phyloP scores from a whole-genome alignment of 139 green algal species.

The Haematococcus lacustris region DNA sequence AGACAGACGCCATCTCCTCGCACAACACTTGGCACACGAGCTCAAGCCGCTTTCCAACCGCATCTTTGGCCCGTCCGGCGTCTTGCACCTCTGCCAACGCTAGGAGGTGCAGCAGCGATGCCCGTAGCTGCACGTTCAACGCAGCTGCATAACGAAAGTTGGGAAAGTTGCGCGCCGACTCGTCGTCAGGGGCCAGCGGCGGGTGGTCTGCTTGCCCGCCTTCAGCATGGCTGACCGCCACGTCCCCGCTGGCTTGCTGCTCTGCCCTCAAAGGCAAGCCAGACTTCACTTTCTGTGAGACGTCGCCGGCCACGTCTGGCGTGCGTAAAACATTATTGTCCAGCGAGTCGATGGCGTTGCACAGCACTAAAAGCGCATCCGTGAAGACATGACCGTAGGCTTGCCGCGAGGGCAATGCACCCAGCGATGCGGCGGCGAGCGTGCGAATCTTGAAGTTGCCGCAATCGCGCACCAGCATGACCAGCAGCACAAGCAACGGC shows the following conservation, averaged over 20 bases:
- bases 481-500: constrained; percentile 38
- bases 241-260: too few relatives aligned
- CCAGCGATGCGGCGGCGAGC: constrained; percentile 51
- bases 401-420: constrained; percentile 9
- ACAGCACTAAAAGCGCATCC: constrained; percentile 40
- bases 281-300: too few relatives aligned
- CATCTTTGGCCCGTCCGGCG: constrained; percentile 6
- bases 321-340: too few relatives aligned
- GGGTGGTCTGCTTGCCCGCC: too few relatives aligned
- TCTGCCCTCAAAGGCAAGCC: too few relatives aligned
- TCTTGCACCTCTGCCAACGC: constrained; percentile 10
- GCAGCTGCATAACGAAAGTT: constrained; percentile 13
- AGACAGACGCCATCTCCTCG: neutral
- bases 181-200: too few relatives aligned
- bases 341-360: constrained; percentile 26
- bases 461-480: constrained; percentile 54
- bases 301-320: too few relatives aligned
- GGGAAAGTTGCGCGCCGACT: constrained; percentile 1
- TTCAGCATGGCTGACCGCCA: too few relatives aligned
- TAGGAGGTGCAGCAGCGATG: constrained; percentile 24
- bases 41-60: neutral
- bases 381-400: constrained; percentile 31
- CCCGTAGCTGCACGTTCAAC: constrained; percentile 11
- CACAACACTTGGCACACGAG: neutral
- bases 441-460: constrained; percentile 61